phyloP scores from a whole-genome alignment of 768 basidiomycete species.

The Pulveroboletus sp. region DNA sequence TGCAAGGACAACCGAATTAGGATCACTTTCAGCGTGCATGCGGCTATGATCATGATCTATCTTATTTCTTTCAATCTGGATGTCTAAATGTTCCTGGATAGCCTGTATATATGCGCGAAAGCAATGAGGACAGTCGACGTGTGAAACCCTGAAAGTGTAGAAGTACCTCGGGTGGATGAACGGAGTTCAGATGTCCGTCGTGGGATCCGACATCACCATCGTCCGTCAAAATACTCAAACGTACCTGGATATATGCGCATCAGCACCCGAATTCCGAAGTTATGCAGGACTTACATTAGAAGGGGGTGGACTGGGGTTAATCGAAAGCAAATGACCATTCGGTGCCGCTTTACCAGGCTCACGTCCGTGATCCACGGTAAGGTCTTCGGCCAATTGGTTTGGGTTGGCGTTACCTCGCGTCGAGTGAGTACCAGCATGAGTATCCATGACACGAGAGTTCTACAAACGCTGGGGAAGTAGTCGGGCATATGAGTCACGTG shows the following conservation, averaged over 20 bases:
- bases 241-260: conserved; percentile 15
- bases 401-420: background rate
- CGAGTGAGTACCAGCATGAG: background rate
- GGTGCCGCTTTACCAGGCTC: background rate
- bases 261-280: background rate
- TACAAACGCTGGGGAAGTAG: background rate
- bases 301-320: background rate
- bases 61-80: background rate
- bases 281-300: conserved; percentile 5
- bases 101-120: conserved; percentile 23
- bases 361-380: background rate
- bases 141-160: background rate
- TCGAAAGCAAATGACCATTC: background rate
- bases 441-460: conserved; percentile 5
- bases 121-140: background rate
- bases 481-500: conserved; percentile 17
- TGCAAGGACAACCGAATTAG: background rate
- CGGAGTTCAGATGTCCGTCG: background rate
- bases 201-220: background rate
- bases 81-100: background rate
- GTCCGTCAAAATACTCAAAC: background rate
- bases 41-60: background rate
- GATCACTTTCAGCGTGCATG: background rate
- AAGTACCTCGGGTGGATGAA: conserved; percentile 6
- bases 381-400: background rate